A percentile compares a stretch with the other conserved stretches of the same genome.
These are phyloP conservation scores for Fusarium xyrophilum DNA, from an alignment of 2,329 filamentous ascomycete species.

Conservation along the genomic window DNA sequence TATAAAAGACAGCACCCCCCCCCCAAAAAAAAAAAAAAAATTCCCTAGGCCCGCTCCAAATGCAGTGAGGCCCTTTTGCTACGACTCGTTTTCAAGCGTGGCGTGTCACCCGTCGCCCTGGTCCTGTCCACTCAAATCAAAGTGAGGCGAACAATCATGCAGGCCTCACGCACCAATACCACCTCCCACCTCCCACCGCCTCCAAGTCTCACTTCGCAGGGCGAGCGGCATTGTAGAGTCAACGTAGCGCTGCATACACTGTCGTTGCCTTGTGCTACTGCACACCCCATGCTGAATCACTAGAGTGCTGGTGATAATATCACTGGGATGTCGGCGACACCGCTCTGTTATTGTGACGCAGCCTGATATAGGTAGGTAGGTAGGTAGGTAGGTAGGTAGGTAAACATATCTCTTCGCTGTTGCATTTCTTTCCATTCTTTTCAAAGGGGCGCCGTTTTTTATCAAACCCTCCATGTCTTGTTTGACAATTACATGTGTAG, in stretches of 20 bases:
- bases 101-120: slow-evolving; percentile 20
- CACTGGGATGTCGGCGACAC: not conserved
- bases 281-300: not conserved
- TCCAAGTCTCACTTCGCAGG: slow-evolving; percentile 5
- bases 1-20: too few species aligned
- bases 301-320: not conserved
- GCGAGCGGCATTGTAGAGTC: slow-evolving; percentile 14
- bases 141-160: slow-evolving; percentile 32
- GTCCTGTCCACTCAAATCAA: slow-evolving; percentile 6
- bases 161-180: slow-evolving; percentile 26
- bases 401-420: not conserved
- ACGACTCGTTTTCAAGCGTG: slow-evolving; percentile 21
- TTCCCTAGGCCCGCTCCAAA: not conserved
- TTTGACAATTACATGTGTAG: slow-evolving; percentile 41
- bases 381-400: not conserved
- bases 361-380: not conserved
- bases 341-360: not conserved
- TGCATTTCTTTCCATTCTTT: slow-evolving; percentile 35
- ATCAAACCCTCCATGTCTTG: slow-evolving; percentile 29
- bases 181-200: slow-evolving; percentile 17
- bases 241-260: slow-evolving; percentile 14
- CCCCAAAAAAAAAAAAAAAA: too few species aligned
- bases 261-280: not conserved
- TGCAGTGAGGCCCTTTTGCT: slow-evolving; percentile 19
- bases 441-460: slow-evolving; percentile 25